phyloP scores from a whole-genome alignment of 495 filamentous ascomycete genomes.

The Penicillium bialowiezense region DNA sequence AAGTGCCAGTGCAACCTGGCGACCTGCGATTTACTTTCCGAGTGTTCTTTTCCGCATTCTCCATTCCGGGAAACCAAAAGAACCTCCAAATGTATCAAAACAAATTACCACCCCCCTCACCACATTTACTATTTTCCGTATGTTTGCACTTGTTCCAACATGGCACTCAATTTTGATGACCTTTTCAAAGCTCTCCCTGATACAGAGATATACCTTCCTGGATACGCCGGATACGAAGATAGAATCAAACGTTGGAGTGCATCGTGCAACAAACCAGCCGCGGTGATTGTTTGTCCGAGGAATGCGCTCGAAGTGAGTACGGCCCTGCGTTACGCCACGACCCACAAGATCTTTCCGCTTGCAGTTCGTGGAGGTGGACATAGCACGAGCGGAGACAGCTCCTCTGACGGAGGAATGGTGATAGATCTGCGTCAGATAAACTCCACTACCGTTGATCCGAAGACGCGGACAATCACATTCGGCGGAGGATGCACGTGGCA shows the following conservation, averaged over 20 bases:
- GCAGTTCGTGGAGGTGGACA: background rate
- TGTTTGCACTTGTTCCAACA: background rate
- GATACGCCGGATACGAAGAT: background rate
- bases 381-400: background rate
- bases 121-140: no score
- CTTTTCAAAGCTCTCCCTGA: background rate
- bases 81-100: background rate
- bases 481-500: slow-evolving; percentile 47
- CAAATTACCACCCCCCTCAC: no score
- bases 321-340: background rate
- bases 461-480: slow-evolving; percentile 33
- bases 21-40: no score
- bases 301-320: slow-evolving; percentile 1
- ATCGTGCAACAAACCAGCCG: background rate
- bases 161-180: background rate
- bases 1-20: no score
- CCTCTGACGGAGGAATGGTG: slow-evolving; percentile 31
- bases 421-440: slow-evolving; percentile 47
- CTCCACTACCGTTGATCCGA: slow-evolving; percentile 35
- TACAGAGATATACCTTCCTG: background rate
- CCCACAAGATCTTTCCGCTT: slow-evolving; percentile 3
- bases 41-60: no score
- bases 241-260: background rate
- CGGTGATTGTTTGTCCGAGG: background rate
- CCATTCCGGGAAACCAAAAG: no score